These are phyloP conservation scores for Dissoconium aciculare DNA, from an alignment of 2,329 filamentous ascomycete species.

Conservation along the genomic window DNA sequence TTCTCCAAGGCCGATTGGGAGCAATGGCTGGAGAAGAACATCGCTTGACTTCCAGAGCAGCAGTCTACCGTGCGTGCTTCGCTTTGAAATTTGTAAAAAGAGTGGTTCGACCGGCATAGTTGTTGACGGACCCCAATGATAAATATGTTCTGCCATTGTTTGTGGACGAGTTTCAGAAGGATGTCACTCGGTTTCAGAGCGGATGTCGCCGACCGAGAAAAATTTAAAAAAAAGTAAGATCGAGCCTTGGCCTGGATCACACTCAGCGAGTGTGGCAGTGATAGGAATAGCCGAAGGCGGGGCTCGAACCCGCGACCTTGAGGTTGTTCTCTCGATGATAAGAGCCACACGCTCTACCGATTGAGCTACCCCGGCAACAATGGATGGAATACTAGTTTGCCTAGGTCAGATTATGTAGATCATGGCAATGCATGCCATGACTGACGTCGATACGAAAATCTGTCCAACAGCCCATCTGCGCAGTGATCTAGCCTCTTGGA, in stretches of 20 bases:
- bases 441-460: too few relatives aligned
- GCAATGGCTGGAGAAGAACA: slow-evolving; percentile 60
- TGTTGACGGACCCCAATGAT: too few relatives aligned
- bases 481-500: too few relatives aligned
- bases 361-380: slow-evolving; percentile 35
- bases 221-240: slow-evolving; percentile 5
- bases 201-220: too few relatives aligned
- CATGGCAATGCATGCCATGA: too few relatives aligned
- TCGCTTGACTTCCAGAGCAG: slow-evolving; percentile 40
- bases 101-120: too few relatives aligned
- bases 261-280: not conserved
- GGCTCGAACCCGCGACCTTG: slow-evolving; percentile 15
- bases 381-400: too few relatives aligned
- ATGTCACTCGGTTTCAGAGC: too few relatives aligned
- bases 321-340: slow-evolving; percentile 7
- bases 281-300: slow-evolving; percentile 17
- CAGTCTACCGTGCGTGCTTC: slow-evolving; percentile 12
- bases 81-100: slow-evolving; percentile 2
- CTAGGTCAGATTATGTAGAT: too few relatives aligned
- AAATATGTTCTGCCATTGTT: too few relatives aligned
- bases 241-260: slow-evolving; percentile 6
- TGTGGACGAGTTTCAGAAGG: too few relatives aligned
- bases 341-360: slow-evolving; percentile 32
- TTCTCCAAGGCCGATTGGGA: slow-evolving; percentile 74
- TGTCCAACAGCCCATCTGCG: too few relatives aligned